These are phyloP conservation scores for Eucalyptus brandiana DNA, from an alignment of 345 rosid genomes.

Conservation along the genomic window DNA sequence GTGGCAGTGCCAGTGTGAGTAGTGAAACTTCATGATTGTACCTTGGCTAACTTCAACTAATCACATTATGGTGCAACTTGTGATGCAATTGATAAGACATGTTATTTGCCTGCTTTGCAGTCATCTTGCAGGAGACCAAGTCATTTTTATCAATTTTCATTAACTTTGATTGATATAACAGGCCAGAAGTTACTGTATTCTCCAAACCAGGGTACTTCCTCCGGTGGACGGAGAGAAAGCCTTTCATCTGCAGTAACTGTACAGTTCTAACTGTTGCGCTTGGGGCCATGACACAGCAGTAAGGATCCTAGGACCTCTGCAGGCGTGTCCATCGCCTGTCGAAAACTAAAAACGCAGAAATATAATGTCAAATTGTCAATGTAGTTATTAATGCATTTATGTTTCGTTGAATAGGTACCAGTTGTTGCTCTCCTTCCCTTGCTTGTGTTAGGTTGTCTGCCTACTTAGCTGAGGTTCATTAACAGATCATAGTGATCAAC, in stretches of 20 bases:
- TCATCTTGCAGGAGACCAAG: not conserved
- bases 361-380: not conserved
- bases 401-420: not conserved
- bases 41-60: not conserved
- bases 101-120: not conserved
- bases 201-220: not conserved
- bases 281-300: not conserved
- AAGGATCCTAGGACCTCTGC: not conserved
- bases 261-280: not conserved
- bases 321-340: not conserved
- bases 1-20: constrained; percentile 26
- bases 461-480: not conserved
- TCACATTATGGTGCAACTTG: not conserved
- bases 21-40: not conserved
- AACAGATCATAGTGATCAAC: not conserved
- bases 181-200: not conserved
- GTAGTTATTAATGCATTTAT: not conserved
- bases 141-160: not conserved
- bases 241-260: not conserved
- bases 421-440: not conserved
- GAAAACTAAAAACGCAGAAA: not conserved
- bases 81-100: not conserved
- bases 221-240: not conserved
- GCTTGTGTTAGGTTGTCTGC: not conserved
- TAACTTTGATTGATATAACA: not conserved